These are phyloP conservation scores for Colletotrichum sp. DNA, from an alignment of 2,329 filamentous ascomycete genomes.

Conservation along the genomic window DNA sequence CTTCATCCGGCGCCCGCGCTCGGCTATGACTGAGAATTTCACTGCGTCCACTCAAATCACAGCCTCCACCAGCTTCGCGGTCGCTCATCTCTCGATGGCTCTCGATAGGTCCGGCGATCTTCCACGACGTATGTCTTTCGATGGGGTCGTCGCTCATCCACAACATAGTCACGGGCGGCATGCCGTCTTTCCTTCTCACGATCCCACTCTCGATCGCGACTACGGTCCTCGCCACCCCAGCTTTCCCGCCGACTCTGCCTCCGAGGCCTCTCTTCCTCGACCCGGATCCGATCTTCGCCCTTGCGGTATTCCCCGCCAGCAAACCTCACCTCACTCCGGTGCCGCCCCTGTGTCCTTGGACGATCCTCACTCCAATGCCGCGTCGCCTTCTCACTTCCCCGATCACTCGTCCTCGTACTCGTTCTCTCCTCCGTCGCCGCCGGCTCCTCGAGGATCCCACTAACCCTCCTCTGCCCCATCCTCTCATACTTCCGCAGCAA, in stretches of 20 bases:
- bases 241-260: background rate
- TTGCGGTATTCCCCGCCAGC: background rate
- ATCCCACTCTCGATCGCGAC: background rate
- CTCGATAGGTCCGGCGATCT: background rate
- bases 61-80: background rate
- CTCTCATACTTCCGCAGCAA: conserved; percentile 11
- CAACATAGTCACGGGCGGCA: background rate
- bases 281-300: background rate
- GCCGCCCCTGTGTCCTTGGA: background rate
- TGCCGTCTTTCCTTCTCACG: background rate
- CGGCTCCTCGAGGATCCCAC: background rate
- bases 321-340: background rate
- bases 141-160: background rate
- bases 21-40: background rate
- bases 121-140: background rate
- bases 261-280: background rate
- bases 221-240: background rate
- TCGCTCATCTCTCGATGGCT: background rate
- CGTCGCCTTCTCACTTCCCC: background rate
- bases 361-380: background rate
- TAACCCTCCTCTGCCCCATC: conserved; percentile 3
- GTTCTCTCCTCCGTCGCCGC: background rate
- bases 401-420: background rate
- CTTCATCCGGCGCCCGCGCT: background rate
- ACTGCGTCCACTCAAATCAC: background rate